Base-by-base conservation (phyloP, 192 early-diverging fungal species). In the Coemansia sp. region DNA sequence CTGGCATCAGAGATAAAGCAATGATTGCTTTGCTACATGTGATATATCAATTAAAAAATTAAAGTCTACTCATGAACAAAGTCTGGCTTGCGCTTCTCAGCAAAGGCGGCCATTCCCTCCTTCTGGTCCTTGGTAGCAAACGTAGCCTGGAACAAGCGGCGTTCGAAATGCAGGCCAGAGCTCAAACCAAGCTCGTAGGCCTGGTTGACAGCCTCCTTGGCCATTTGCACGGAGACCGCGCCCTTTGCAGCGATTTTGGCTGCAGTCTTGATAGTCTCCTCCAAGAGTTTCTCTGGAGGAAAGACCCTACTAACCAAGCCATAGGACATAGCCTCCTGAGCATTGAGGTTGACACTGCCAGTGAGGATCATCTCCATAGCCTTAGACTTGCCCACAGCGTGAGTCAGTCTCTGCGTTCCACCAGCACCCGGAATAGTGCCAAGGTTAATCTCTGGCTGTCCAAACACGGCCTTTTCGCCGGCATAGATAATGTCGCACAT, bases 401-500 rank as follows among this genome's bases (percentile, higher is more conserved):
- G 90, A 53, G 94, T 94, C 76, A 99, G 87, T 49, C 92, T 86
- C 78, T 93, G 92, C 18, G 90, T 92, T 43, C 92, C 92, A 64
- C 92, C 92, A 52, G 92, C 92, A 58, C 90, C 97, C 12, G 97
- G 95, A 44, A 99, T 97, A n/a, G 91, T 92, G 75, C 96, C 97
- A 46, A 99, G 90, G 81, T 94, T 99, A 85, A 99, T 98, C 75
- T 99, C 97, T 33, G 97, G 97, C 85, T 99, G 97, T 27, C 95
- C 97, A 81, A 99, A 99, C 41, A 90, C 89, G 38, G 97, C 97
- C 70, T 91, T 95, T 62, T 97, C 95, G 71, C 97, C 97, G 57
- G 97, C 97, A 73, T 99, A 99, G 85, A 99, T 97, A 78, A 98
- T 94, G 79, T 99, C 93, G 82, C 93, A 95, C 95, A 97, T 98